Conservation (phyloP, 129 eudicot species). For the Artemisia argyi region DNA sequence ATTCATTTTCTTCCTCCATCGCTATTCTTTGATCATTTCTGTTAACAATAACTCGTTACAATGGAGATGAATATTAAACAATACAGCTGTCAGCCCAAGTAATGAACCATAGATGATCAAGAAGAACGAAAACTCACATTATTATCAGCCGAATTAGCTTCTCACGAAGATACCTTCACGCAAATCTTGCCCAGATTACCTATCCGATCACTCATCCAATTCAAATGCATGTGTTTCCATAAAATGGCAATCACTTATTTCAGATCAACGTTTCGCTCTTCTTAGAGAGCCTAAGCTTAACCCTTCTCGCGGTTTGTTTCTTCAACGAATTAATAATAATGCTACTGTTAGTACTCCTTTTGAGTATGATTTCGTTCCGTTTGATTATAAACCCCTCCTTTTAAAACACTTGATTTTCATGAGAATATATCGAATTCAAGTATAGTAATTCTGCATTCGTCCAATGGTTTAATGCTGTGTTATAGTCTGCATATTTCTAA, state of each 20-base stretch:
- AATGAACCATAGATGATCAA: constrained; percentile 11
- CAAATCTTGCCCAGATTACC: constrained; percentile 49
- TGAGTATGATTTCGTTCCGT: too few relatives aligned
- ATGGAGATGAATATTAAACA: constrained; percentile 29
- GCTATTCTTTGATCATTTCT: background rate
- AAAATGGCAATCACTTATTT: too few relatives aligned
- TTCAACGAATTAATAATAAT: too few relatives aligned
- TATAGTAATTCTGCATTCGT: constrained; percentile 40
- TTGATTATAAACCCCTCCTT: background rate
- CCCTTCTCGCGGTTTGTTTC: too few relatives aligned
- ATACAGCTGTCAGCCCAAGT: constrained; percentile 11
- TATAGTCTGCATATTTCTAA: background rate
- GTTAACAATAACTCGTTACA: constrained; percentile 6
- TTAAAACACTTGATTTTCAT: too few relatives aligned
- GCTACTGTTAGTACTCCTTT: too few relatives aligned
- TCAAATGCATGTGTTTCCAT: too few relatives aligned
- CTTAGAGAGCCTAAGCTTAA: too few relatives aligned
- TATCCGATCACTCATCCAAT: constrained; percentile 35
- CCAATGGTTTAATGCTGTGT: constrained; percentile 56
- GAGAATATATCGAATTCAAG: too few relatives aligned
- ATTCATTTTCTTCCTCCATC: background rate
- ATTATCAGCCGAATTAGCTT: constrained; percentile 34
- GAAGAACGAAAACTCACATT: constrained; percentile 9
- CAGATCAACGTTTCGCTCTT: too few relatives aligned
- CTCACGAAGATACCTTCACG: constrained; percentile 42